These are phyloP conservation scores for Nepenthes mirabilis DNA, from an alignment of 148 eudicot genomes.

Conservation along the genomic window DNA sequence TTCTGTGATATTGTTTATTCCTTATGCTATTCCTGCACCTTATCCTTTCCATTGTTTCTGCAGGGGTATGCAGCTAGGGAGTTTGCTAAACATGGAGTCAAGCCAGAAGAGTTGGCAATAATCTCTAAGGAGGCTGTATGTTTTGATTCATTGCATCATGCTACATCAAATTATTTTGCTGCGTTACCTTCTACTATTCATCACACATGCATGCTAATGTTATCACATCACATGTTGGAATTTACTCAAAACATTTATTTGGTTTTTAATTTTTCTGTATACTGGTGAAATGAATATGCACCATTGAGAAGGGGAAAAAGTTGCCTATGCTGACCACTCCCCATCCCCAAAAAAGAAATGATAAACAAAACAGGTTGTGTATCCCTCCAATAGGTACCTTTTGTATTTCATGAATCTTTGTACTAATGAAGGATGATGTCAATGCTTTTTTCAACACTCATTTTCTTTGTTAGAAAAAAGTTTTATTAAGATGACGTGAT, in stretches of 20 bases:
- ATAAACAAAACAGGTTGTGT: too few relatives aligned
- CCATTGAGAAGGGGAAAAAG: too few relatives aligned
- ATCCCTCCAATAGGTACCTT: too few relatives aligned
- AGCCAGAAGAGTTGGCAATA: constrained; percentile 80
- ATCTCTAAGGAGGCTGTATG: constrained; percentile 90
- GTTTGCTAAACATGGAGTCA: constrained; percentile 72
- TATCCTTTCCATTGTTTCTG: neutral
- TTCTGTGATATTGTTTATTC: neutral
- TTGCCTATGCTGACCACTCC: too few relatives aligned
- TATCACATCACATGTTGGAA: neutral
- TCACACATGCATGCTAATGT: neutral
- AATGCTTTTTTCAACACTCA: too few relatives aligned
- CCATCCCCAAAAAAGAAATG: too few relatives aligned
- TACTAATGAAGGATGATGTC: too few relatives aligned
- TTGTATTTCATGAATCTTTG: too few relatives aligned
- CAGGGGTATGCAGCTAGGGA: constrained; percentile 97
- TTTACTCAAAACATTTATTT: neutral
- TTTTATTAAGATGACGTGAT: too few relatives aligned
- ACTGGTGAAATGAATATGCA: too few relatives aligned
- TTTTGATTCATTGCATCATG: neutral
- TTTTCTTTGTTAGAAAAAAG: too few relatives aligned
- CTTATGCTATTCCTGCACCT: neutral
- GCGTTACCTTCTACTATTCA: neutral
- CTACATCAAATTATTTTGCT: neutral
- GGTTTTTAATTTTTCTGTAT: neutral